Evolutionary conservation across 257 asterid species (phyloP), one percentile per base, ranked within the genome.

Genomic region (Striga asiatica): DNA sequence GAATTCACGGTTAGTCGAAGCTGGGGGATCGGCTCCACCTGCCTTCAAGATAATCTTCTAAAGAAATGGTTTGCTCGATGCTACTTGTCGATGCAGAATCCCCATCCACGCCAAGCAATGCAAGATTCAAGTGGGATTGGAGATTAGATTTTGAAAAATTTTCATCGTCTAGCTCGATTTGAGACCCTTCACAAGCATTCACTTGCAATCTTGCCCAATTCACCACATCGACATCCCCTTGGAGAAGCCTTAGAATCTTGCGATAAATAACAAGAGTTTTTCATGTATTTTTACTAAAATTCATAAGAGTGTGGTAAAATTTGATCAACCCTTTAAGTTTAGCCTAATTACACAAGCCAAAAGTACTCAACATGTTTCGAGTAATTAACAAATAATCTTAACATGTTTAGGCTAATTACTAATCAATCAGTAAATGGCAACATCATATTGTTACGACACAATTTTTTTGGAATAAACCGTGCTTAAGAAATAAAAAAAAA

Each of bases 11-110:
- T 78, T 64, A 89, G 75, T 92, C 95, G 17, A 92, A 76, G 88
- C 95, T 88, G 4, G 98, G 88, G 28, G 98, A 80, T 6, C 93
- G 81, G 70, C 97, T 84, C 84, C 93, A 76, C 71, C 99, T 67
- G 42, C 93, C 93, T 22, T 74, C 76, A 24, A 84, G 75, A 76
- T 88, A 84, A 50, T 92, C 95, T 45, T 88, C 97, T 16, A 92
- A 52, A 0, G 87, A 78, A 32, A 88, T 72, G 56, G 74, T 75
- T 47, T 78, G 95, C 60, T 82, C 97, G n/a, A 78, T 74, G 85
- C 98, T 91, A 69, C 97, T 88, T 27, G 73, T 28, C 2, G 97
- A 88, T 20, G 76, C 61, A 0, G 93, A 77, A 62, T 92, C 95
- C 63, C 81, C 89, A 23, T 73, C 88, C 49, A 92, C 77, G 3